Conservation (phyloP, 441 rosid species). For the Croton laevigatus region DNA sequence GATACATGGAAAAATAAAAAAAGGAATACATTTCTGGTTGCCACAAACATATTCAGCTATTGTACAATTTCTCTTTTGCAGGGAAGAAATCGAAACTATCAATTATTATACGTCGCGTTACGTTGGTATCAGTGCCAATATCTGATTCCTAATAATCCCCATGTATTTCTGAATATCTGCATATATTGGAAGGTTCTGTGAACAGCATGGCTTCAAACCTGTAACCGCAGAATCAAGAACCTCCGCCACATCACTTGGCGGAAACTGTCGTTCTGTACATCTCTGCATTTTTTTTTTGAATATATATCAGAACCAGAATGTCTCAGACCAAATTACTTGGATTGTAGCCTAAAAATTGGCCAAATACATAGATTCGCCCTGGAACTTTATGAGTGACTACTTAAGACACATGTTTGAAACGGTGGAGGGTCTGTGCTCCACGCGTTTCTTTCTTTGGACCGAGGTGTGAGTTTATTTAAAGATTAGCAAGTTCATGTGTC, state of each 20-base stretch:
- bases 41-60: not conserved
- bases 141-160: constrained; percentile 92
- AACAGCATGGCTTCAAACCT: constrained; percentile 75
- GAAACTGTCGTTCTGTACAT: constrained; percentile 90
- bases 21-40: not conserved
- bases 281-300: constrained; percentile 48
- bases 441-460: no score
- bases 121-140: constrained; percentile 86
- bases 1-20: not conserved
- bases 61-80: constrained; percentile 11
- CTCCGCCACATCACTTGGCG: constrained; percentile 87
- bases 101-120: constrained; percentile 9
- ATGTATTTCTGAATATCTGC: constrained; percentile 92
- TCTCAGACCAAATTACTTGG: not conserved
- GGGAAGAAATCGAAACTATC: not conserved
- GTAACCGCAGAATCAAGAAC: constrained; percentile 79
- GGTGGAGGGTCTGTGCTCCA: no score
- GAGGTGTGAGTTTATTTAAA: no score
- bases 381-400: no score
- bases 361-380: no score
- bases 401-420: no score
- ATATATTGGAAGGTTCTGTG: constrained; percentile 79
- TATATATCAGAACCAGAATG: not conserved
- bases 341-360: no score
- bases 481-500: no score